These are phyloP conservation scores for Chlorella sp. DNA, from an alignment of 139 green algal genomes.

Conservation along the genomic window DNA sequence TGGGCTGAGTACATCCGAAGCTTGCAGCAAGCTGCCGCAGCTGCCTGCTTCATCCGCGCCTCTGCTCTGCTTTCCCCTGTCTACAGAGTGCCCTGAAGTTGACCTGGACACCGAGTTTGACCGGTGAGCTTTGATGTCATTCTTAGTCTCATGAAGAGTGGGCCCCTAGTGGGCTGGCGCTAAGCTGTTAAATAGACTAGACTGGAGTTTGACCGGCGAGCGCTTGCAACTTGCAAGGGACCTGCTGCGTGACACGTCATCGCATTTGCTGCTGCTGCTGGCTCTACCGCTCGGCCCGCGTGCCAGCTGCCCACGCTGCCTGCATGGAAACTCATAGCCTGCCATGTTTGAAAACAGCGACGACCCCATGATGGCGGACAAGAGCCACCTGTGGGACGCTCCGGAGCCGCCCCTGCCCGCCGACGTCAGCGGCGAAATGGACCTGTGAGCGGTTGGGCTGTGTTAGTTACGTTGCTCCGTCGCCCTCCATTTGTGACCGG, in stretches of 20 bases:
- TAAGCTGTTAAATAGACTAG: background rate
- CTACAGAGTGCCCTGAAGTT: background rate
- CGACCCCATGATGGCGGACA: slow-evolving; percentile 28
- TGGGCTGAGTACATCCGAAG: too few species aligned
- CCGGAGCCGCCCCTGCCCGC: slow-evolving; percentile 11
- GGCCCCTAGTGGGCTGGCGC: too few species aligned
- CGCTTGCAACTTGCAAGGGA: background rate
- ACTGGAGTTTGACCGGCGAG: background rate
- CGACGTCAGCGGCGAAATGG: slow-evolving; percentile 18
- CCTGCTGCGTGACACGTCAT: too few species aligned
- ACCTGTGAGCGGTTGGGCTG: slow-evolving; percentile 12
- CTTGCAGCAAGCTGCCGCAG: too few species aligned
- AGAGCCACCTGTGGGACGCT: slow-evolving; percentile 17
- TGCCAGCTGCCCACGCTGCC: too few species aligned
- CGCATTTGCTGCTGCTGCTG: too few species aligned
- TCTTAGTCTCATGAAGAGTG: too few species aligned
- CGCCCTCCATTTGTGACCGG: background rate
- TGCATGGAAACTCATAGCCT: too few species aligned
- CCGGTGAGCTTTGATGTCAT: background rate
- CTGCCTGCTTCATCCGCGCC: too few species aligned
- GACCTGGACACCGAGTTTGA: slow-evolving; percentile 23
- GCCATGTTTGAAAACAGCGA: background rate
- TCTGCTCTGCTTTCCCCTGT: background rate
- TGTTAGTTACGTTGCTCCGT: background rate
- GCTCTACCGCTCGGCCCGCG: too few species aligned